Conservation (phyloP, 345 rosid species). For the Gossypium rotundifolium region DNA sequence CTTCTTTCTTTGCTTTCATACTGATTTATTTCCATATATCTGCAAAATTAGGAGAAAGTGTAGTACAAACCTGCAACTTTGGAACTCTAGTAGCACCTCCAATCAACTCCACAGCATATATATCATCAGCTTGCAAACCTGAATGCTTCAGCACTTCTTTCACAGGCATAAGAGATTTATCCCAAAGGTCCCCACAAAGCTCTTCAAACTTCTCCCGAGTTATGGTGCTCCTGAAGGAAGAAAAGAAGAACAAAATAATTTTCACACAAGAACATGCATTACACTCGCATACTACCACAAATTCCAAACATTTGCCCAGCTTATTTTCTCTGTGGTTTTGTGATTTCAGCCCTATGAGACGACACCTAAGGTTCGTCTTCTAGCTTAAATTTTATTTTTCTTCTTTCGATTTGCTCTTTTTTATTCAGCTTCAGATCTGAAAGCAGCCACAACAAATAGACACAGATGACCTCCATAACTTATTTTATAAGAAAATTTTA, state of each 20-base stretch:
- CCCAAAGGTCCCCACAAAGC: constrained; percentile 92
- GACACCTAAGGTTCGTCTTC: background rate
- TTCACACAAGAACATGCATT: constrained; percentile 1
- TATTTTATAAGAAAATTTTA: background rate
- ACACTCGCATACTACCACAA: background rate
- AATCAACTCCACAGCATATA: constrained; percentile 83
- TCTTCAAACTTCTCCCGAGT: constrained; percentile 97
- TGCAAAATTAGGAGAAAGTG: constrained; percentile 5
- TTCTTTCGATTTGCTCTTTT: background rate
- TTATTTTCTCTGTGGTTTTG: background rate
- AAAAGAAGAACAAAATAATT: constrained; percentile 1
- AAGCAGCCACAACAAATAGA: background rate
- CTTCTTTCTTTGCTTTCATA: background rate
- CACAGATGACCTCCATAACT: background rate
- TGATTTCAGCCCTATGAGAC: background rate
- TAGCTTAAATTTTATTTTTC: background rate
- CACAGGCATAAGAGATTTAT: constrained; percentile 69
- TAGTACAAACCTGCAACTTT: constrained; percentile 79
- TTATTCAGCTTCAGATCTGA: background rate
- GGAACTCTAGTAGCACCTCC: constrained; percentile 99
- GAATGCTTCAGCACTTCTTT: constrained; percentile 75
- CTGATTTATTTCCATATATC: background rate
- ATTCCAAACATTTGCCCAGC: background rate
- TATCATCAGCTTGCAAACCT: constrained; percentile 66
- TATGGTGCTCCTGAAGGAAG: constrained; percentile 70